These are phyloP conservation scores for Saccharomycopsis sp. DNA, from an alignment of 805 yeast genomes.

Conservation along the genomic window DNA sequence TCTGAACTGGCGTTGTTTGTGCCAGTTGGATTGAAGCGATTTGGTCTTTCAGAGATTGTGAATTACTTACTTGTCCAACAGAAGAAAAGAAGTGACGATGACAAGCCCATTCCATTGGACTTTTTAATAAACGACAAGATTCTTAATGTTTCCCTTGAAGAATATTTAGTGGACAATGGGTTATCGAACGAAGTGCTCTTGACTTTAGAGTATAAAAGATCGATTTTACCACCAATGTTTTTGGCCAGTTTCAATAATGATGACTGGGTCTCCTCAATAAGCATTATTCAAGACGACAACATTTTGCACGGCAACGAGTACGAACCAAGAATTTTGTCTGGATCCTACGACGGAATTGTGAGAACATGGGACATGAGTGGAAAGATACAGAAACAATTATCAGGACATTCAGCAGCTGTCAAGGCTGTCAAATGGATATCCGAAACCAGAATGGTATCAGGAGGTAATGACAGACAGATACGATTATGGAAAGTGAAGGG, in stretches of 20 bases:
- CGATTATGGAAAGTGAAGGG: constrained; percentile 77
- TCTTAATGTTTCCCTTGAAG: constrained; percentile 70
- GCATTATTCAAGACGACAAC: constrained; percentile 34
- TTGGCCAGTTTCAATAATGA: constrained; percentile 84
- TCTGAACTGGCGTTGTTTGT: constrained; percentile 79
- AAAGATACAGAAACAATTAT: constrained; percentile 66
- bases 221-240: constrained; percentile 90
- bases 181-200: constrained; percentile 75
- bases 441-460: constrained; percentile 69
- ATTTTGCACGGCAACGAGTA: constrained; percentile 33
- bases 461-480: constrained; percentile 83
- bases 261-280: constrained; percentile 88
- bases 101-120: constrained; percentile 78
- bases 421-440: constrained; percentile 76
- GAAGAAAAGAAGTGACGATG: constrained; percentile 33
- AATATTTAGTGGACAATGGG: constrained; percentile 69
- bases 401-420: constrained; percentile 86
- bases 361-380: constrained; percentile 84
- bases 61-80: constrained; percentile 66
- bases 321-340: constrained; percentile 63
- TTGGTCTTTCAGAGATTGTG: constrained; percentile 90
- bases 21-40: constrained; percentile 80
- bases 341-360: constrained; percentile 92
- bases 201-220: constrained; percentile 82
- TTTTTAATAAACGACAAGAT: constrained; percentile 82